Evolutionary conservation across 2,329 filamentous ascomycete genomes (phyloP), one percentile per base, ranked within the genome.

Genomic region (Colletotrichum phormii): DNA sequence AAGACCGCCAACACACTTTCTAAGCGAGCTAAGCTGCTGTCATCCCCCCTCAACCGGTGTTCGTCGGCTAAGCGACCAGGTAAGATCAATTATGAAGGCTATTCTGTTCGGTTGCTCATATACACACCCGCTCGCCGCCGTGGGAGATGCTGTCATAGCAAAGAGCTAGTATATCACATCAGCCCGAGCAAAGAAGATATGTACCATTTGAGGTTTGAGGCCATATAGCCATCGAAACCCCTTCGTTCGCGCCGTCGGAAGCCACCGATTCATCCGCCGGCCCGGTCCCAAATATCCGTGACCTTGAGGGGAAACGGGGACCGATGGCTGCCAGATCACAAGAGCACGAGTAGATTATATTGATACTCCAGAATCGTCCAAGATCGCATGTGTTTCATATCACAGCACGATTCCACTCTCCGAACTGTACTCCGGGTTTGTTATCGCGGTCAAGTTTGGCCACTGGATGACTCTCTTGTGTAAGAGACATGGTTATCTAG

Each of bases 331-430:
- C 77, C 76, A 1, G 74, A 77, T 13, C 75, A 71, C 46, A 77
- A 77, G 75, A 73, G 73, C 7, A 33, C 75, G 24, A 78, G 76
- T 0, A 76, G 77, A 8, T 72, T 77, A 60, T 78, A 78, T 11
- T 11, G 76, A 75, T 4, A 72, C n/a, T 78, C 76, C 5, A 49
- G 69, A 4, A 70, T 70, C 2, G 1, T 35, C 67, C 18, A 26
- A 49, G 8, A 42, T 62, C 31, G 24, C 46, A 1, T 63, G 5
- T 54, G 22, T 24, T 64, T 58, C 1, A 60, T 12, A 1, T 8
- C 59, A 15, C 15, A 67, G 3, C 6, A 18, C 6, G 13, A 5
- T 8, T 18, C 46, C 54, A 1, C 77, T 76, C 46, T 73, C 53
- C 11, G 76, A 77, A 57, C 64, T 76, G 0, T 73, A 77, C 5